phyloP scores from a whole-genome alignment of 1,284 basidiomycete species.

The Veloporphyrellus conicus region DNA sequence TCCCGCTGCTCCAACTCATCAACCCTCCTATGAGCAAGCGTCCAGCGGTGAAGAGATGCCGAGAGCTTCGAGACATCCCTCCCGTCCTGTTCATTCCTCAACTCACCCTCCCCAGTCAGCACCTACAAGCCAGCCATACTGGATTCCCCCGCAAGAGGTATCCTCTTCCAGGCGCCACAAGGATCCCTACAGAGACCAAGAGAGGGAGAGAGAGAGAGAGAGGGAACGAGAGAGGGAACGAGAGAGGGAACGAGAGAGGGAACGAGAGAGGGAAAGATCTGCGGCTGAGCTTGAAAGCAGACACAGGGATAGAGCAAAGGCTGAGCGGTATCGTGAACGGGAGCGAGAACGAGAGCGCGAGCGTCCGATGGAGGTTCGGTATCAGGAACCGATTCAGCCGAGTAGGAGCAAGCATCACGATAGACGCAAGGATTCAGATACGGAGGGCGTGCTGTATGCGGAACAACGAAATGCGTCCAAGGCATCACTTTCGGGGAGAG shows the following conservation, averaged over 20 bases:
- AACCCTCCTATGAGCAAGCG: constrained; percentile 21
- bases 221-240: constrained; percentile 18
- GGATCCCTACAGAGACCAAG: constrained; percentile 23
- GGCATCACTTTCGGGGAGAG: constrained; percentile 29
- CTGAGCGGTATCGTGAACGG: constrained; percentile 31
- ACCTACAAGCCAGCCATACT: constrained; percentile 19
- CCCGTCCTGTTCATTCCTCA: constrained; percentile 23
- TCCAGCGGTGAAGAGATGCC: constrained; percentile 24
- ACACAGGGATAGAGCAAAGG: constrained; percentile 27
- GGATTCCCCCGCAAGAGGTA: constrained; percentile 25
- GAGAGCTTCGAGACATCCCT: constrained; percentile 23
- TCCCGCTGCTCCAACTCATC: constrained; percentile 10
- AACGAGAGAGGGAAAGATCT: constrained; percentile 19
- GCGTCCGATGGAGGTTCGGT: constrained; percentile 20
- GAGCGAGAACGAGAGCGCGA: constrained; percentile 34
- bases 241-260: constrained; percentile 14
- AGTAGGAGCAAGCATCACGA: constrained; percentile 23
- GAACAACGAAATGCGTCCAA: constrained; percentile 31
- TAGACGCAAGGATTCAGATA: constrained; percentile 33
- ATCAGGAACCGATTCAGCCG: constrained; percentile 27
- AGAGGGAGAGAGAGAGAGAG: constrained; percentile 24
- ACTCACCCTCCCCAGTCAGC: constrained; percentile 15
- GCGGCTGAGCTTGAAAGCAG: constrained; percentile 25
- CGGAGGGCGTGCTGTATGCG: constrained; percentile 23
- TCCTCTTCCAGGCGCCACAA: constrained; percentile 21